Percentiles rank a stretch among this genome's conserved stretches.
Conservation (phyloP, 352 stramenopile genomes). For the Pythium apleroticum region DNA sequence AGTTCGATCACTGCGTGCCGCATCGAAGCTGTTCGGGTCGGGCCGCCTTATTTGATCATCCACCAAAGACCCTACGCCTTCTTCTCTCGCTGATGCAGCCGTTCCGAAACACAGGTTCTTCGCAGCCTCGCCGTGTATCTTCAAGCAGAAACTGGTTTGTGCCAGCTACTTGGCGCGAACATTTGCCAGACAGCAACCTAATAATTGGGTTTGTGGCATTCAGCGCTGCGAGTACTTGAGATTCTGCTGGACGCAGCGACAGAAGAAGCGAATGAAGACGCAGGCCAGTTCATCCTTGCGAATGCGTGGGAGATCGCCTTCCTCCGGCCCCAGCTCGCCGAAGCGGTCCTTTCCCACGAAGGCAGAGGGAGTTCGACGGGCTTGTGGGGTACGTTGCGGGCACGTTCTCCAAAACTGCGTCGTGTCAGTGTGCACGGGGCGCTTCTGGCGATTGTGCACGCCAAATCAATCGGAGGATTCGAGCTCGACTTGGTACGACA, state of each 20-base stretch:
- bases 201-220: neutral
- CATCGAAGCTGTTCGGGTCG: constrained; percentile 23
- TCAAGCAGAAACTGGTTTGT: constrained; percentile 12
- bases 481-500: constrained; percentile 1
- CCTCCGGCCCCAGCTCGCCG: constrained; percentile 6
- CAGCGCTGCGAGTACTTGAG: constrained; percentile 10
- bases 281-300: constrained; percentile 9
- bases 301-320: constrained; percentile 28
- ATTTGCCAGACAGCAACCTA: no score
- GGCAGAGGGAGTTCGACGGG: neutral
- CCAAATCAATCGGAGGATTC: neutral
- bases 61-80: neutral
- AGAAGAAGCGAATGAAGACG: constrained; percentile 19
- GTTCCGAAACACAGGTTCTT: constrained; percentile 1
- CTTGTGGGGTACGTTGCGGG: neutral
- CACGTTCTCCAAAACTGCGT: neutral
- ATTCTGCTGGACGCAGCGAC: constrained; percentile 17
- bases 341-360: neutral
- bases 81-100: neutral
- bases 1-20: constrained; percentile 11
- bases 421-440: constrained; percentile 5
- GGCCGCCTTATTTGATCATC: neutral
- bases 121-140: constrained; percentile 3
- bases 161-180: neutral
- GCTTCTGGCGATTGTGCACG: neutral